phyloP scores from a whole-genome alignment of 371 early-diverging fungal species.

The Mortierella sp. region DNA sequence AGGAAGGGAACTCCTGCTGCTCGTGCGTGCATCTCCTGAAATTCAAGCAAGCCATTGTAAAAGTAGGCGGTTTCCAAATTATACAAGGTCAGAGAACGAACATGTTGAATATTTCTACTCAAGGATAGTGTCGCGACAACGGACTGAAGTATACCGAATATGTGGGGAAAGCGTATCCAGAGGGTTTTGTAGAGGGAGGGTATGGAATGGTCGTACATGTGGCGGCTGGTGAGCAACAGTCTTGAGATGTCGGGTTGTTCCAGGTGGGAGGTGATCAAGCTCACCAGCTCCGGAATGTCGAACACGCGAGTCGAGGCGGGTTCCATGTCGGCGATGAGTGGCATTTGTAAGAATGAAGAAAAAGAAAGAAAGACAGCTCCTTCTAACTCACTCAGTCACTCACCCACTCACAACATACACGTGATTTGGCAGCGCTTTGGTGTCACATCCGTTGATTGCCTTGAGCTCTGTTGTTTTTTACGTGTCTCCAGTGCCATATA shows the following conservation, averaged over 20 bases:
- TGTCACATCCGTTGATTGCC: no score
- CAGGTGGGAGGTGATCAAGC: background rate
- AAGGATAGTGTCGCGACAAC: background rate
- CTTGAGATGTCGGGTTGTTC: background rate
- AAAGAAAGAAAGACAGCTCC: no score
- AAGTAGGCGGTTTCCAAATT: background rate
- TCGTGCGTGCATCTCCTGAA: background rate
- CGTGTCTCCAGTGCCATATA: no score
- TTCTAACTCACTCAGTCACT: no score
- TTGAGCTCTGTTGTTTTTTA: no score
- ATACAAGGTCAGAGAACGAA: background rate
- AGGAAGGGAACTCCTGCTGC: background rate
- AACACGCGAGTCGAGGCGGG: background rate
- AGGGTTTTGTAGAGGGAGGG: background rate
- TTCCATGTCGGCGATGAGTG: background rate
- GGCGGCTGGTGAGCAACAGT: background rate
- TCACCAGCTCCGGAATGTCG: background rate
- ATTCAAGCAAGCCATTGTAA: background rate
- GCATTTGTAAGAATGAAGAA: no score
- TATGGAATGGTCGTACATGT: background rate
- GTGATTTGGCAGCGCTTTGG: no score
- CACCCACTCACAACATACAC: no score
- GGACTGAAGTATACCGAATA: background rate
- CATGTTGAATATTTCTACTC: background rate
- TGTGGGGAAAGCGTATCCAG: background rate